Evolutionary conservation across 2,329 filamentous ascomycete species (phyloP), one percentile per base, ranked within the genome.

Genomic region (Aschersonia sp.): DNA sequence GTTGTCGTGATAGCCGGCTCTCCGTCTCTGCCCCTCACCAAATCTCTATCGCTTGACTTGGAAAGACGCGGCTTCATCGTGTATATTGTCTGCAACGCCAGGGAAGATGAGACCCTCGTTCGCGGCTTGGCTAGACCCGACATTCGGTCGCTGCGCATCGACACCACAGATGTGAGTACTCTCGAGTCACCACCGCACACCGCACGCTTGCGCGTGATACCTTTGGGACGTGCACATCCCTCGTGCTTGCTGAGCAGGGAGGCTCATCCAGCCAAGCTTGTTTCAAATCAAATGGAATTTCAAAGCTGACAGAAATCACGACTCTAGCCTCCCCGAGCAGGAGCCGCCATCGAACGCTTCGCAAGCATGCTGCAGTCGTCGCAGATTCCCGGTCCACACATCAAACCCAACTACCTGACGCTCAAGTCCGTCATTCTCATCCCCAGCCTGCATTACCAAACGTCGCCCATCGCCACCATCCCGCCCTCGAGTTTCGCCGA

Each of bases 1-100:
- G 91, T 97, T 4, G 70, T 80, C 61, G 85, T 97, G 31, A 77
- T 97, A 52, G 89, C 89, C 29, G 91, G 91, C n/a, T 89, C 87
- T 28, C 85, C 88, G 2, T 79, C 83, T 45, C 81, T 94, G 57
- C 85, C 89, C 12, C 73, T 96, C 59, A 91, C 88, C 5, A 84
- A 82, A 58, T 88, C 87, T 9, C 71, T 97, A 47, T 81, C 88
- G 2, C 67, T 89, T 45, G 92, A 98, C 60, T 72, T 98, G 55
- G 92, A 97, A 67, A 75, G 89, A 51, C 80, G 89, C 53, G 92
- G 92, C 4, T 97, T 94, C 63, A 85, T 97, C 51, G 87, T 97
- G 48, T 98, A 89, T 63, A 74, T 98, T 51, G 85, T 94, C 1
- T 91, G 89, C 58, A 84, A 80, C 53, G 87, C 80, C n/a, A 69